Percentiles rank a stretch among this genome's conserved stretches.
These are phyloP conservation scores for Pyropia haitanensis DNA, from an alignment of 23 red algal species.

Conservation along the genomic window DNA sequence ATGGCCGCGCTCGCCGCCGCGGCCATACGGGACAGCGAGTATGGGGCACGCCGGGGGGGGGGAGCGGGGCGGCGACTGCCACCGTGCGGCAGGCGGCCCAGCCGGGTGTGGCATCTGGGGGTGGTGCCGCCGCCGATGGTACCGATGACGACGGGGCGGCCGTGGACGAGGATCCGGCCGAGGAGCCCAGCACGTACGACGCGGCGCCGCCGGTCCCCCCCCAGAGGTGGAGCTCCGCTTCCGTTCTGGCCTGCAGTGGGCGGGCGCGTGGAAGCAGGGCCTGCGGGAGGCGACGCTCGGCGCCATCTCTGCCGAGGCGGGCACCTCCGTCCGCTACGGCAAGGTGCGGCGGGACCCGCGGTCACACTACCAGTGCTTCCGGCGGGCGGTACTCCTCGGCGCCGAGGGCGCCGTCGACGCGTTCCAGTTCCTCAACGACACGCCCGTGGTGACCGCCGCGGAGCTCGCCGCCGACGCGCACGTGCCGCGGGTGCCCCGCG, in stretches of 20 bases:
- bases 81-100: too few relatives aligned
- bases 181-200: too few relatives aligned
- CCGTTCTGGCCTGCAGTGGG: slow-evolving; percentile 28
- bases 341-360: slow-evolving; percentile 37
- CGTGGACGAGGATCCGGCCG: too few relatives aligned
- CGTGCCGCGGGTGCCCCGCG: slow-evolving; percentile 41
- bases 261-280: slow-evolving; percentile 31
- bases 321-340: slow-evolving; percentile 20
- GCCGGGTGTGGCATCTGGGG: too few relatives aligned
- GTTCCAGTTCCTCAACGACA: slow-evolving; percentile 63
- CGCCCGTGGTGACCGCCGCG: slow-evolving; percentile 24
- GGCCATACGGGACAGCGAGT: too few relatives aligned
- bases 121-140: too few relatives aligned
- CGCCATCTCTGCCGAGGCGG: slow-evolving; percentile 20
- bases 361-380: slow-evolving; percentile 37
- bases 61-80: too few relatives aligned
- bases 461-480: slow-evolving; percentile 32
- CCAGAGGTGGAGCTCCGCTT: slow-evolving; percentile 35
- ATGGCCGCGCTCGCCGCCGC: too few relatives aligned
- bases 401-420: slow-evolving; percentile 49
- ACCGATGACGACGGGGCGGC: too few relatives aligned
- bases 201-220: slow-evolving; percentile 21
- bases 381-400: slow-evolving; percentile 36
- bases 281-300: slow-evolving; percentile 43
- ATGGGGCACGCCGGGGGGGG: too few relatives aligned